Evolutionary conservation across 2,329 filamentous ascomycete genomes (phyloP).

Genomic region (Cercospora sp.): DNA sequence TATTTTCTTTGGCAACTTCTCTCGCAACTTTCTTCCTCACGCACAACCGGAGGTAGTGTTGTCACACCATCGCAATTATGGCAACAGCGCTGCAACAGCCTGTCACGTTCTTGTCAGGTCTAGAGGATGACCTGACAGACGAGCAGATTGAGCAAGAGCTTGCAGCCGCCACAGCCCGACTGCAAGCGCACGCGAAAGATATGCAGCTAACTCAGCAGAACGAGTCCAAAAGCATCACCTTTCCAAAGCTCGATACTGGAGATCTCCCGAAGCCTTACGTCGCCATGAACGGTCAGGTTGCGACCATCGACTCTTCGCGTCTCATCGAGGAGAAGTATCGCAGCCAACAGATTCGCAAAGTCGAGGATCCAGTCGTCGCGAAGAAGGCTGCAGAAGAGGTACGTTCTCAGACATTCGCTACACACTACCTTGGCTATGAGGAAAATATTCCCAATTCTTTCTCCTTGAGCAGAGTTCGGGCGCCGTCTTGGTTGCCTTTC

Average conservation of each 20-base stretch:
- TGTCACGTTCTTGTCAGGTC: neutral
- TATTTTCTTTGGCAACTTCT: constrained; percentile 4
- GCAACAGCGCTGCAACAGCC: constrained; percentile 10
- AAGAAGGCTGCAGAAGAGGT: constrained; percentile 55
- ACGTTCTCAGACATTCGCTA: constrained; percentile 39
- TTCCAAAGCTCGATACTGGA: constrained; percentile 54
- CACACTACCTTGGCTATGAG: constrained; percentile 59
- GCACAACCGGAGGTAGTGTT: constrained; percentile 5
- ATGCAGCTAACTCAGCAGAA: constrained; percentile 28
- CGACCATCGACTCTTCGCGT: constrained; percentile 54
- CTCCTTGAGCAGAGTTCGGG: constrained; percentile 69
- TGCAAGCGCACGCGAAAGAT: constrained; percentile 47
- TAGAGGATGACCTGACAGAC: constrained; percentile 54
- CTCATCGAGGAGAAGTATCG: constrained; percentile 52
- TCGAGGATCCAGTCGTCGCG: constrained; percentile 54
- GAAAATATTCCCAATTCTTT: constrained; percentile 67
- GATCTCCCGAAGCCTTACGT: constrained; percentile 56
- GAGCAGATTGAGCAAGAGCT: constrained; percentile 65
- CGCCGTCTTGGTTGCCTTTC: constrained; percentile 78
- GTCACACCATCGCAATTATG: constrained; percentile 3
- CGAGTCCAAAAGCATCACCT: constrained; percentile 40
- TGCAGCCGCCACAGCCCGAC: constrained; percentile 61
- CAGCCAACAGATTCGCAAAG: constrained; percentile 48
- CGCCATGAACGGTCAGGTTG: constrained; percentile 53
- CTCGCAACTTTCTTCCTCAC: constrained; percentile 2